Percentiles rank a stretch among this genome's conserved stretches.
These are phyloP conservation scores for Alternaria triticina DNA, from an alignment of 2,329 filamentous ascomycete genomes.

Conservation along the genomic window DNA sequence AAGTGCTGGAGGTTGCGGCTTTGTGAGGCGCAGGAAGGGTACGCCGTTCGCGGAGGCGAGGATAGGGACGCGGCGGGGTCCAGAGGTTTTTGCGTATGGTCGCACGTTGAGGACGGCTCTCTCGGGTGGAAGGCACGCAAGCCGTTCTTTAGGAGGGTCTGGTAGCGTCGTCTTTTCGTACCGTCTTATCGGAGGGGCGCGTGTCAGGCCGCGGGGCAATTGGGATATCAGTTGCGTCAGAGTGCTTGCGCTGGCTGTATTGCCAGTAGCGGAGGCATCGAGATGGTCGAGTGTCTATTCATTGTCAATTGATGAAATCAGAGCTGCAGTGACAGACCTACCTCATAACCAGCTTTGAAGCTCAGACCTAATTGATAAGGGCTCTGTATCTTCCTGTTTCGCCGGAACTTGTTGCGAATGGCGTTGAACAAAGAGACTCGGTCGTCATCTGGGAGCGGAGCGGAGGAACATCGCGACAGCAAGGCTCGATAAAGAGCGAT, in stretches of 20 bases:
- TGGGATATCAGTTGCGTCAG: conserved; percentile 45
- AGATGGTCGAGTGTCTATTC: conserved; percentile 51
- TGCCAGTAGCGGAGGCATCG: conserved; percentile 48
- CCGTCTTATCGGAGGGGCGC: conserved; percentile 7
- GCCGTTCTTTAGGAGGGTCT: conserved; percentile 24
- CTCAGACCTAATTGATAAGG: conserved; percentile 65
- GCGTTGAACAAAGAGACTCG: conserved; percentile 62
- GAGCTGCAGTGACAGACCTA: conserved; percentile 27
- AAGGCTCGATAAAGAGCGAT: conserved; percentile 77
- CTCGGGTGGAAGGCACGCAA: conserved; percentile 46
- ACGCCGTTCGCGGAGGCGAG: conserved; percentile 63
- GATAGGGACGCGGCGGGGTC: conserved; percentile 64
- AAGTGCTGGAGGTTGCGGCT: conserved; percentile 68
- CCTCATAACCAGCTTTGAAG: conserved; percentile 73
- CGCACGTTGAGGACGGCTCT: conserved; percentile 57
- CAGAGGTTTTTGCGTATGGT: conserved; percentile 58
- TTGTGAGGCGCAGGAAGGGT: conserved; percentile 70
- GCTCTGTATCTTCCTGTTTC: conserved; percentile 65
- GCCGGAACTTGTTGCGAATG: conserved; percentile 67
- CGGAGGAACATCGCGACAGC: conserved; percentile 61
- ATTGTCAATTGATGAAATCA: conserved; percentile 11
- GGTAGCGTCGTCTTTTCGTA: conserved; percentile 5
- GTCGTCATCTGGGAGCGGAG: conserved; percentile 61
- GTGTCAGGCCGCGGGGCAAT: conserved; percentile 48
- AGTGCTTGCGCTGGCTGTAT: conserved; percentile 29